Base-by-base conservation (phyloP, 768 basidiomycete genomes). In the Glaciozyma martinii region DNA sequence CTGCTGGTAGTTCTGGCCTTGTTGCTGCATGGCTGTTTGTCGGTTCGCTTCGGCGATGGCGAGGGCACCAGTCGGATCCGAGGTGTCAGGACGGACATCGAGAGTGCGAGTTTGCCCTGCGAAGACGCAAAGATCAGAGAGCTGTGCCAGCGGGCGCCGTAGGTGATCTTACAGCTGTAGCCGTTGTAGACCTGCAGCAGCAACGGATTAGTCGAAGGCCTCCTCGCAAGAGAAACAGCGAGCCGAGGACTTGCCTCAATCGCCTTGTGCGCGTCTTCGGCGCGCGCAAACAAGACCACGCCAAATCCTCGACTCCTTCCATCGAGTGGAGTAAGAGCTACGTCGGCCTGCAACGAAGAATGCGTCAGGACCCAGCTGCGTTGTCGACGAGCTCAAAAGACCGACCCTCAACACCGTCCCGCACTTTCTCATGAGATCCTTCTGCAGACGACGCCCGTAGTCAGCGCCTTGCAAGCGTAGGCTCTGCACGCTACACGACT, bases 391-490 rank as follows among this genome's bases (percentile, higher is more conserved):
- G 25, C 8, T 13, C 27, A 15, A 37, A 21, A 5, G 23, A 55
- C 56, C 23, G 9, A 56, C 56, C 56, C 88, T 81, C 44, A 90
- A 79, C 68, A 93, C 85, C 33, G 89, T 95, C 49, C 95, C 95
- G 9, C 94, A 89, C 70, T 89, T 88, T 44, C 94, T 85, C 77
- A 99, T 97, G 59, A 99, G 84, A 76, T 99, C 94, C 73, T 99
- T 68, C 64, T 66, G 65, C 46, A 47, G 7, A 6, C n/a, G 7
- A 6, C n/a, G 7, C 16, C 21, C 46, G 8, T 47, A 6, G 46
- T 47, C 7, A 40, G 37, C 37, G 10, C 2, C 37, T 13, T 23
- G 46, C 21, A 47, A 23, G 3, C 12, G 8, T 13, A 8, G 21
- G 46, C 16, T 42, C 3, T 25, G 29, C 23, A 10, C 19, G 52